Base-by-base conservation (phyloP, 75 land plant species). In the Ceratopteris richardii region DNA sequence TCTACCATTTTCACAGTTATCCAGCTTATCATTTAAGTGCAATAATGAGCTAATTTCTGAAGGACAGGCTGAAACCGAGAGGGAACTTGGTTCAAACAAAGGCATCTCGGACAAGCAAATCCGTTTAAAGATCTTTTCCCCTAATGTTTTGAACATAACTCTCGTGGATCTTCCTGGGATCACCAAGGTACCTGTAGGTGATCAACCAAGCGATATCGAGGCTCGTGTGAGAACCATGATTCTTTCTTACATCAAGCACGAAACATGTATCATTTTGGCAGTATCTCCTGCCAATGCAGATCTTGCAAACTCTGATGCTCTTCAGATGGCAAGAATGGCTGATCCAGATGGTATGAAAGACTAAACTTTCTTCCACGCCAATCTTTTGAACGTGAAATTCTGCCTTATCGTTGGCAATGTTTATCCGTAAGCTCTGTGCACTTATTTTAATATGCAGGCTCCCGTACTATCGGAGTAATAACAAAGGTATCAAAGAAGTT, bases 231-330 rank as follows among this genome's bases (percentile, higher is more conserved):
- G 96, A 52, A 90, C 85, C 36, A 90, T 90, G 88, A 90, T 90
- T 30, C 56, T 87, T 61, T 87, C 92, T 13, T 90, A 90, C 57
- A 90, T 90, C 40, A 84, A 84, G 51, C 75, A 76, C 52, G 81
- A 82, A 50, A 84, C 85, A 0, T 90, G 92, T 54, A 73, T 90
- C 20, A 90, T 90, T 24, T 54, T 90, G 13, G 96, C 88, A 47
- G 92, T 90, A 51, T 81, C 93, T 16, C 93, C 92, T 51, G 92
- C 96, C 47, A 90, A 90, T 83, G 70, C 96, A 54, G 96, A 90
- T 62, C 57, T 90, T 28, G 88, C 96, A 33, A 90, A 87, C 72
- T 90, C 92, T 30, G 92, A 90, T 87, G 96, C 96, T 40, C 85
- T 90, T 60, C 96, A 90, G 63, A 87, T 90, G 79, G 96, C 96